These are phyloP conservation scores for Scopulariopsis brevicaulis DNA, from an alignment of 2,329 filamentous ascomycete species.

Conservation along the genomic window DNA sequence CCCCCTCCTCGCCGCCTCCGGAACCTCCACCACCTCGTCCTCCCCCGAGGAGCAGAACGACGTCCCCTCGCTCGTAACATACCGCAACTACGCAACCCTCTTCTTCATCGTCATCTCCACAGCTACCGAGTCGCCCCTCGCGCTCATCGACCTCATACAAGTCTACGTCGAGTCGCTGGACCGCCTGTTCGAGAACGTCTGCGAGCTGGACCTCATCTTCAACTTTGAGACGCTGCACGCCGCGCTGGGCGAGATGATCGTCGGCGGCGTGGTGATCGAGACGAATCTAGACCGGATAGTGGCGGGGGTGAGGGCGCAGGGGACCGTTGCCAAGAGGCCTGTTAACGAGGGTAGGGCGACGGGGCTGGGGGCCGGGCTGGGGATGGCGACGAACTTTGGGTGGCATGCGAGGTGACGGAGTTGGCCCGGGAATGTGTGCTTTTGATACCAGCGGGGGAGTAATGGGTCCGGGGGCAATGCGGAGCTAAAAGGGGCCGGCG, in stretches of 20 bases:
- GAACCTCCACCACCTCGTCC: slow-evolving; percentile 52
- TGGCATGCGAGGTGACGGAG: slow-evolving; percentile 29
- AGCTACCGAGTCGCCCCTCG: slow-evolving; percentile 88
- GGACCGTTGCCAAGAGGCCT: slow-evolving; percentile 66
- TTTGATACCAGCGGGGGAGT: background rate
- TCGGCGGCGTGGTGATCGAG: slow-evolving; percentile 89
- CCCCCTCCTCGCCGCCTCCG: slow-evolving; percentile 49
- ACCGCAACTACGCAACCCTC: slow-evolving; percentile 94
- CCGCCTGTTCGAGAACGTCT: slow-evolving; percentile 94
- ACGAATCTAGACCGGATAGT: slow-evolving; percentile 84
- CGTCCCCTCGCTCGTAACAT: slow-evolving; percentile 88
- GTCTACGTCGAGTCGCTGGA: slow-evolving; percentile 96
- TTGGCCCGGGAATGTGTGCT: background rate
- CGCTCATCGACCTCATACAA: slow-evolving; percentile 91
- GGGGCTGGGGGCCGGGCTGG: slow-evolving; percentile 35
- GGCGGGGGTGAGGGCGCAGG: slow-evolving; percentile 67
- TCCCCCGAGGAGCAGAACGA: slow-evolving; percentile 67
- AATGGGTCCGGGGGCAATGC: background rate
- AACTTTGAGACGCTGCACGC: slow-evolving; percentile 97
- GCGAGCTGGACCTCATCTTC: slow-evolving; percentile 96
- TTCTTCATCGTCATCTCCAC: slow-evolving; percentile 99
- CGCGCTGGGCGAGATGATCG: slow-evolving; percentile 84
- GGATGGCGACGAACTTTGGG: slow-evolving; percentile 47
- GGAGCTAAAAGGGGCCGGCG: background rate
- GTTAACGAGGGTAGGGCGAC: slow-evolving; percentile 54